phyloP scores from a whole-genome alignment of 352 stramenopile genomes.

The Pythium chondricola region DNA sequence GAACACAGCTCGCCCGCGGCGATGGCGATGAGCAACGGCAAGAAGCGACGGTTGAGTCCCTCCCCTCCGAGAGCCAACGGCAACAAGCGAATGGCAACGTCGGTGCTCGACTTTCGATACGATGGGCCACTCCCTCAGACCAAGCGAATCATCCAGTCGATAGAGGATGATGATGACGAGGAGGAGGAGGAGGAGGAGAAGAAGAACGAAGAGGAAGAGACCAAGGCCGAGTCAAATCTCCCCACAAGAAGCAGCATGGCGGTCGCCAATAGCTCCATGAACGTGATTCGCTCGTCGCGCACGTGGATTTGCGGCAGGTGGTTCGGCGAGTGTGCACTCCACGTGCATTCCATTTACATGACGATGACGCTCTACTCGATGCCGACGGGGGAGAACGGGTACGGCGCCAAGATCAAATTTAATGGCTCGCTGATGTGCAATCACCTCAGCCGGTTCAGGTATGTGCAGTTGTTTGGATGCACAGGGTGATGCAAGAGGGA shows the following conservation, averaged over 20 bases:
- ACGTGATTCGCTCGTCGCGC: slow-evolving; percentile 7
- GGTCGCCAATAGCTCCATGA: neutral
- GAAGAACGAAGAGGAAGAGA: slow-evolving; percentile 12
- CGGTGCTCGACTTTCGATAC: slow-evolving; percentile 10
- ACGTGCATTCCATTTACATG: slow-evolving; percentile 17
- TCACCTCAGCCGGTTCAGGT: slow-evolving; percentile 20
- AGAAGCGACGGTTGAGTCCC: slow-evolving; percentile 18
- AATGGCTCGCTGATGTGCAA: slow-evolving; percentile 9
- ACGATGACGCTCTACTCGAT: slow-evolving; percentile 6
- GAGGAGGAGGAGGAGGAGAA: slow-evolving; percentile 11
- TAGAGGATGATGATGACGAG: slow-evolving; percentile 11
- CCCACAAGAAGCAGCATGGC: neutral
- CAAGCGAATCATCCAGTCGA: slow-evolving; percentile 1
- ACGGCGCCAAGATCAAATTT: slow-evolving; percentile 4
- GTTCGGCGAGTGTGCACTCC: slow-evolving; percentile 18
- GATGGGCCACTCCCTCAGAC: neutral
- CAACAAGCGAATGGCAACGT: neutral
- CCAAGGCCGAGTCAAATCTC: neutral
- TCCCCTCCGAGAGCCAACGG: neutral
- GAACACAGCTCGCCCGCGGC: neutral
- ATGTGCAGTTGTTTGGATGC: neutral
- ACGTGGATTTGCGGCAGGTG: slow-evolving; percentile 18
- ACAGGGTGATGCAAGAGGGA: too few species aligned
- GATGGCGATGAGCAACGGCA: slow-evolving; percentile 5
- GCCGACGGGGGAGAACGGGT: neutral